Percentiles rank a stretch among this genome's conserved stretches.
phyloP scores from a whole-genome alignment of 768 basidiomycete genomes.

The Tylopilus vinaceipallidus region DNA sequence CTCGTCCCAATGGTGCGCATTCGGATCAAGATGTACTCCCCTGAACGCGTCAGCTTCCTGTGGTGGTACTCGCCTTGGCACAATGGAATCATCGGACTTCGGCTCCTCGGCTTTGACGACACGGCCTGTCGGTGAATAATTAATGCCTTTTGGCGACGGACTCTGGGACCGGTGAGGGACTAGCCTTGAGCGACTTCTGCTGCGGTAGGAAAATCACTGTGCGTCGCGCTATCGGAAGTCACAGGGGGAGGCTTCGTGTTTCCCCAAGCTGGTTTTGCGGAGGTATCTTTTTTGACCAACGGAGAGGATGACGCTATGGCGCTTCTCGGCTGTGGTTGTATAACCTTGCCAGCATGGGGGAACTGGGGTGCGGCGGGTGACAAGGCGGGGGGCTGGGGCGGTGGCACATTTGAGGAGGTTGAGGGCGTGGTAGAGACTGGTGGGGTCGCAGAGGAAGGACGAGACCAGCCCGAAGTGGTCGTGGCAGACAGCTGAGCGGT shows the following conservation, averaged over 20 bases:
- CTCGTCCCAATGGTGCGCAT: conserved; percentile 97
- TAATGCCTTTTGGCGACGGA: conserved; percentile 3
- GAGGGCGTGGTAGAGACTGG: conserved; percentile 52
- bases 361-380: conserved; percentile 45
- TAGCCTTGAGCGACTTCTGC: conserved; percentile 89
- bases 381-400: conserved; percentile 45
- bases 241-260: conserved; percentile 43
- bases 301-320: conserved; percentile 32
- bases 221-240: conserved; percentile 40
- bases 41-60: conserved; percentile 94
- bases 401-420: conserved; percentile 40
- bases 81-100: conserved; percentile 53
- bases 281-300: conserved; percentile 33
- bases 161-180: conserved; percentile 21
- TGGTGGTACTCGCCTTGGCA: conserved; percentile 55
- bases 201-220: conserved; percentile 91
- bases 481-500: conserved; percentile 54
- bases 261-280: conserved; percentile 69
- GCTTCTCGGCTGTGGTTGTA: conserved; percentile 58
- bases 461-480: conserved; percentile 72
- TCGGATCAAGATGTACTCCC: conserved; percentile 90
- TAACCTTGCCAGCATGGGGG: conserved; percentile 60
- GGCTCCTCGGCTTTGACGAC: conserved; percentile 30
- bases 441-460: conserved; percentile 71
- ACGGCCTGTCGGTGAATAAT: conserved; percentile 21